Percentiles rank a stretch among this genome's conserved stretches.
These are phyloP conservation scores for Noccaea bulbosa DNA, from an alignment of 345 rosid species.

Conservation along the genomic window DNA sequence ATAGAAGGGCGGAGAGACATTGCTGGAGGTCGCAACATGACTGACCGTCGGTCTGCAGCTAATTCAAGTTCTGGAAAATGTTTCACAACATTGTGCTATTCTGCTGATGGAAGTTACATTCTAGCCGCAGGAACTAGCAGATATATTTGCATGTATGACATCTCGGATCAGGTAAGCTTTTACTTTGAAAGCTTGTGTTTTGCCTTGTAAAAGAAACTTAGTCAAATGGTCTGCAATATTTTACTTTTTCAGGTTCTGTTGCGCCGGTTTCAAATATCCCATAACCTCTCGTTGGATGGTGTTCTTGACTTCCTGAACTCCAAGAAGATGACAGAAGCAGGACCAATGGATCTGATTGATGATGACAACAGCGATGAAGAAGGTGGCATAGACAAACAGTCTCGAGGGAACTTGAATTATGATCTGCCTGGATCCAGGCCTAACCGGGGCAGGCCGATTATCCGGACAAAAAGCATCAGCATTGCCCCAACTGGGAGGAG, in stretches of 20 bases:
- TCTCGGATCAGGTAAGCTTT: slow-evolving; percentile 84
- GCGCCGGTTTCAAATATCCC: slow-evolving; percentile 83
- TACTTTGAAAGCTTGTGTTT: slow-evolving; percentile 20
- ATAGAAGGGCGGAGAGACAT: slow-evolving; percentile 98
- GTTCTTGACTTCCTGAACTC: slow-evolving; percentile 94
- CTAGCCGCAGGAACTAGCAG: slow-evolving; percentile 96
- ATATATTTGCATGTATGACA: slow-evolving; percentile 95
- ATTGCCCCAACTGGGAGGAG: slow-evolving; percentile 95
- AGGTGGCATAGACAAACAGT: slow-evolving; percentile 81
- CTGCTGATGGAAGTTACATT: slow-evolving; percentile 95
- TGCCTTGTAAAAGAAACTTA: slow-evolving; percentile 19
- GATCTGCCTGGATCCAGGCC: slow-evolving; percentile 90
- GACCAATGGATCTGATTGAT: slow-evolving; percentile 90
- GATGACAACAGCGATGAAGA: slow-evolving; percentile 81
- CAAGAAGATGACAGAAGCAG: slow-evolving; percentile 95
- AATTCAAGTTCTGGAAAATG: slow-evolving; percentile 95
- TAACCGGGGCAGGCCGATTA: slow-evolving; percentile 76
- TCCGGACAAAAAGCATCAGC: slow-evolving; percentile 81
- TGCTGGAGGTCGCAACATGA: slow-evolving; percentile 89
- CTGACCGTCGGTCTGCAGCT: slow-evolving; percentile 91
- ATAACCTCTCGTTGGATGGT: slow-evolving; percentile 86
- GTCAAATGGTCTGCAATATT: slow-evolving; percentile 10
- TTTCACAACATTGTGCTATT: slow-evolving; percentile 86
- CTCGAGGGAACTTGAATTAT: slow-evolving; percentile 73
- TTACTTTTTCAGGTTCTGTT: slow-evolving; percentile 65